Base-by-base conservation (phyloP, 2,329 filamentous ascomycete genomes). In the Aspergillus sclerotialis region DNA sequence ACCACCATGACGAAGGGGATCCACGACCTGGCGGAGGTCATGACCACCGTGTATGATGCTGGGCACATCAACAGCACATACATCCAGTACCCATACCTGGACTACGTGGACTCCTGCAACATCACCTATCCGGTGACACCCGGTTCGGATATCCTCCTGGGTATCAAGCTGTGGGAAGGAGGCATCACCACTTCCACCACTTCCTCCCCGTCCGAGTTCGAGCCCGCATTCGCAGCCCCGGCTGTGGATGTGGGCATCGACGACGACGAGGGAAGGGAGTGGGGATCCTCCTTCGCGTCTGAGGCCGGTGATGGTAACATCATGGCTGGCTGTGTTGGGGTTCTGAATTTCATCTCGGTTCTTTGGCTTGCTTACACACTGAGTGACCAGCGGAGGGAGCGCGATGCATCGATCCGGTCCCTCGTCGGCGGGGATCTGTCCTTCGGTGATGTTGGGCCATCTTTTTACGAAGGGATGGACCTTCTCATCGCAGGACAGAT, bases 351-450 rank as follows among this genome's bases (percentile, higher is more conserved):
- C 35, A 7, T 35, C 21, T 18, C 21, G 23, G 15, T 38, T 28
- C 33, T 28, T 24, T 37, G 40, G 30, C 24, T n/a, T 44, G 41
- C 38, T 44, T 36, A 33, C 43, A 38, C 38, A 42, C 43, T 32
- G 41, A 25, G 35, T 35, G 21, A 33, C 13, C 10, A 21, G 23
- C n/a, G 25, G 15, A 28, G 30, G 10, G 7, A 18, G 27, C 25
- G 34, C 7, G 32, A 35, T 31, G 26, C 29, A 23, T 40, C 31
- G 33, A 30, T 33, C 30, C 28, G 27, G 21, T 32, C 19, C 37
- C 36, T 23, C 23, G n/a, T 21, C 31, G 33, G 30, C 29, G 24
- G 19, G n/a, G 31, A 14, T 23, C 35, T 33, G 21, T 35, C 38
- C n/a, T n/a, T n/a, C n/a, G n/a, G n/a, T n/a, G n/a, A n/a, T n/a